These are phyloP conservation scores for Pythium vanterpoolii DNA, from an alignment of 352 stramenopile species.

Conservation along the genomic window DNA sequence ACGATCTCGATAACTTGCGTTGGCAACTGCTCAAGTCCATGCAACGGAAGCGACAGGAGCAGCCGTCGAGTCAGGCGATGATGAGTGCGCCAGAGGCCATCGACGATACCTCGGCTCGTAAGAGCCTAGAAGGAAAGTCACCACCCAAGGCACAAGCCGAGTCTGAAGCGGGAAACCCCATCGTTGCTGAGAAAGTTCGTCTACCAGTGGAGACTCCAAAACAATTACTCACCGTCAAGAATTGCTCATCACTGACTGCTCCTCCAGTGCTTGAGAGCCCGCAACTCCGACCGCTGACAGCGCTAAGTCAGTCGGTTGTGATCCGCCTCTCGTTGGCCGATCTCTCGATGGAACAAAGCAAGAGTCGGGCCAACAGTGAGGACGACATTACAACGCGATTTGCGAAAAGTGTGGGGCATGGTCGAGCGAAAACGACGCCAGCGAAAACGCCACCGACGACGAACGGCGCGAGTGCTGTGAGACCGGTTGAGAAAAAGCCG, in stretches of 20 bases:
- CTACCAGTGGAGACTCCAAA: not conserved
- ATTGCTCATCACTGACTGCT: not conserved
- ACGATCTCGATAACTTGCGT: slow-evolving; percentile 18
- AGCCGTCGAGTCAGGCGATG: not conserved
- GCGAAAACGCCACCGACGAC: not conserved
- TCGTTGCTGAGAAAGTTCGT: not conserved
- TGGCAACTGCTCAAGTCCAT: slow-evolving; percentile 10
- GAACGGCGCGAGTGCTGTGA: too few species aligned
- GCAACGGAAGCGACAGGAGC: slow-evolving; percentile 1
- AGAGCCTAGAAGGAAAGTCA: not conserved
- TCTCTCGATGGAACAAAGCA: not conserved
- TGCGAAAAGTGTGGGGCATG: not conserved
- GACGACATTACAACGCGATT: not conserved
- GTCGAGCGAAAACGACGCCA: not conserved
- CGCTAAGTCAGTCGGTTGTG: slow-evolving; percentile 60
- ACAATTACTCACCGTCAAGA: not conserved
- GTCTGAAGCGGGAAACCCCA: not conserved
- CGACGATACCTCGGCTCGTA: not conserved
- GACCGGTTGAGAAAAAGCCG: not conserved
- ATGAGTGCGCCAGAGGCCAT: not conserved
- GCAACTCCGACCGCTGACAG: slow-evolving; percentile 57
- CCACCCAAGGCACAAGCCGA: not conserved
- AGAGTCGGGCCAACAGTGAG: slow-evolving; percentile 10
- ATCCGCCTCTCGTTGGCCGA: slow-evolving; percentile 61
- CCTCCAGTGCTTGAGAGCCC: slow-evolving; percentile 9